Base-by-base conservation (phyloP, 2,329 filamentous ascomycete species). In the Monosporascus sp. region DNA sequence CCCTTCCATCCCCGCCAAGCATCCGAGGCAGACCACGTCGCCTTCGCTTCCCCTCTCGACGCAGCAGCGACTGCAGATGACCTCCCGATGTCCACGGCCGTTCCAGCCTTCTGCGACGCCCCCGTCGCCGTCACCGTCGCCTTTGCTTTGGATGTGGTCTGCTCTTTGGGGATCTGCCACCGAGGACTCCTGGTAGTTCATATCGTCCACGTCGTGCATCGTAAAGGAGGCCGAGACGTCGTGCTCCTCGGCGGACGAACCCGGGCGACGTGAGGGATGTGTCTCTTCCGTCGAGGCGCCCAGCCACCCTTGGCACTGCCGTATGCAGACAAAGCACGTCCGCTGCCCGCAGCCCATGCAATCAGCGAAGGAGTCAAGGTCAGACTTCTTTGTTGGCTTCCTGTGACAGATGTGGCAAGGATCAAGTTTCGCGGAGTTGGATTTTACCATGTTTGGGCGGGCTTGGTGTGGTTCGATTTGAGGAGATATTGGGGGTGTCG, bases 401-500 rank as follows among this genome's bases (percentile, higher is more conserved):
- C 84, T 79, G 61, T 80, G 79, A 74, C 86, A 89, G 58, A 88
- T 81, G 70, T 88, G 83, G 66, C 86, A 89, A 0, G 85, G 78
- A 40, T 70, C 72, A 5, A 70, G 59, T 3, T 65, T 51, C 3
- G 65, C 53, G 2, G 63, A 55, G 38, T 52, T 60, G 6, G 59
- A 46, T 19, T 51, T 22, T 58, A 50, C 37, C 57, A 40, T 56
- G 27, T 37, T 3, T 9, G 24, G 27, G 52, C 17, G 35, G 43
- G 58, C 57, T 49, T 26, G 49, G 40, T 50, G 24, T 11, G 57
- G 59, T 58, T 49, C 59, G 22, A 31, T 50, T 20, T 55, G 58
- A 27, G 52, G 59, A 19, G 45, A 54, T 9, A 54, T 52, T 6
- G 55, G 44, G 1, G 56, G 49, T 38, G 55, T 63, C 26, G 55